Evolutionary conservation across 768 basidiomycete species (phyloP), one percentile per base, ranked within the genome.

Genomic region (Panellus pusillus): DNA sequence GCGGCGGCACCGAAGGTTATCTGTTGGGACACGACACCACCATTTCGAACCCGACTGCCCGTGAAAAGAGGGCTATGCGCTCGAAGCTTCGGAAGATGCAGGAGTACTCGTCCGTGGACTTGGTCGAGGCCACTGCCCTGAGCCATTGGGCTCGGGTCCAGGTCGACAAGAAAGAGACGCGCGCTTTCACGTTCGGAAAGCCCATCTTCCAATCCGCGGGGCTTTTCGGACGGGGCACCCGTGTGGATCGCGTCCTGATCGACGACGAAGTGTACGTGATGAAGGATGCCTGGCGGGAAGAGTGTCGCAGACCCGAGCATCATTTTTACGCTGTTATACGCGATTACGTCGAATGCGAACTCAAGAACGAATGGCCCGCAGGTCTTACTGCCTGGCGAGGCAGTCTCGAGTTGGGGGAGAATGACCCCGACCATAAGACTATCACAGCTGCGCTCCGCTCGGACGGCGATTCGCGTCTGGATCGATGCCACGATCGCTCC

Each of bases 201-300:
- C 27, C 32, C 19, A 14, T 56, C 4, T 56, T 12, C 6, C 42
- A 35, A 7, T 39, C 49, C 13, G 43, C 46, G 15, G 49, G 49
- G 6, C 44, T 52, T 4, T 56, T 56, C 41, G 27, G 49, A 14
- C 44, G 55, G 9, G 55, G 43, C 36, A 56, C 55, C 9, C 29
- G 43, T 15, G 55, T 56, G 4, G 28, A 47, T 29, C 43, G 49
- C 1, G 53, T 55, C 14, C 11, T 55, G 2, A 13, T 44, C 17
- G 17, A 38, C 24, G 47, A 18, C n/a, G 41, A 48, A 9, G 19
- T 50, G 11, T 58, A 53, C 28, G 58, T 53, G 15, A 20, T 59
- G 38, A 59, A 58, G 17, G 52, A 58, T 38, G 36, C 49, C 3
- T 58, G 57, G 57, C 20, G 47, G 3, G 19, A 54, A 19, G 31